Base-by-base conservation (phyloP, 371 early-diverging fungal genomes). In the Blyttiomyces sp. region DNA sequence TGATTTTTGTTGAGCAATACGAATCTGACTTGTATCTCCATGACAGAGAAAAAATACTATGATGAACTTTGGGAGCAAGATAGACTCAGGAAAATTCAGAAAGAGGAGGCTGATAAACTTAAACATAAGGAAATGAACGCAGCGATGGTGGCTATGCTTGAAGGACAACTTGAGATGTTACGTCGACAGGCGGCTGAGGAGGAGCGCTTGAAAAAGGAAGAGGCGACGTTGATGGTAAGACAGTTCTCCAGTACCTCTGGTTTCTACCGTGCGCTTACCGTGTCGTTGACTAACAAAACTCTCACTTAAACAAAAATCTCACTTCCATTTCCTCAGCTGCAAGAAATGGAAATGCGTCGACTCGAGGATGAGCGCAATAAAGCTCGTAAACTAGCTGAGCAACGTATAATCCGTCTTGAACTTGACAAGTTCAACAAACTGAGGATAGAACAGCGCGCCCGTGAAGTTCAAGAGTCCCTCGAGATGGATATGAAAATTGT, bases 61-160 rank as follows among this genome's bases (percentile, higher is more conserved):
- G 80, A 74, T 45, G 60, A 60, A 6, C 56, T 77, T 0, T 82
- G 80, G 80, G 82, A 82, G 55, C 55, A 71, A 54, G 76, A 76
- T 46, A 64, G 82, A 6, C 71, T 63, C 26, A 48, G 63, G 34
- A 78, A 80, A 64, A 76, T 76, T 36, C 67, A 65, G 9, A 55
- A 73, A 13, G 82, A 82, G 49, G 73, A 72, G 27, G 54, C 21
- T 2, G 82, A 78, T 28, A 50, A 45, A 11, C 26, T 31, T 13
- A 48, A 62, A 4, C 63, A 54, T 3, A 50, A 62, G 35, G 67
- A 53, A 27, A 46, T 66, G 48, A 72, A 76, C 51, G 53, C 59
- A 31, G 65, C 46, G 13, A 78, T 69, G 23, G 57, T 67, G 4
- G 62, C 59, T 4, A 69, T 66, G 33, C 61, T 80, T 9, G 54